Evolutionary conservation across 495 filamentous ascomycete species (phyloP).

Genomic region (Penicillium ucsense): DNA sequence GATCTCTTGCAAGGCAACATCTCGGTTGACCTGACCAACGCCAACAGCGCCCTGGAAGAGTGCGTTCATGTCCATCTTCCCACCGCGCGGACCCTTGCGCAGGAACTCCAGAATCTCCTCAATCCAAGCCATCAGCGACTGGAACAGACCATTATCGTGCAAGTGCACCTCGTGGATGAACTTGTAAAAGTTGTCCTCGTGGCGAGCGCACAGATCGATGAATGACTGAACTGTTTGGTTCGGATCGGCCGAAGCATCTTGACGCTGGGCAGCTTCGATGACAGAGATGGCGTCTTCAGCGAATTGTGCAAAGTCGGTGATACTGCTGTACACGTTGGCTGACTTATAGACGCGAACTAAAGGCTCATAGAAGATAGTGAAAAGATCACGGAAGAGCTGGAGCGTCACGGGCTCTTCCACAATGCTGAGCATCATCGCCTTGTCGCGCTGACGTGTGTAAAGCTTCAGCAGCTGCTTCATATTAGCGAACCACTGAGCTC

Average conservation of each 20-base stretch:
- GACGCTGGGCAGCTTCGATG: conserved; percentile 78
- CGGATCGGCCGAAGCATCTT: conserved; percentile 87
- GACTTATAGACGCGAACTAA: conserved; percentile 96
- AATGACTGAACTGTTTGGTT: conserved; percentile 99
- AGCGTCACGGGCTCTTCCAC: conserved; percentile 93
- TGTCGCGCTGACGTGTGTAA: conserved; percentile 84
- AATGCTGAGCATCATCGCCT: conserved; percentile 91
- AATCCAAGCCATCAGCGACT: conserved; percentile 91
- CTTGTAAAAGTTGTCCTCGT: conserved; percentile 96
- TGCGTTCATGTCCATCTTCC: conserved; percentile 86
- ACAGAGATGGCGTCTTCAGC: conserved; percentile 85
- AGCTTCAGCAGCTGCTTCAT: conserved; percentile 93
- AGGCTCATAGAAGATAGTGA: conserved; percentile 98
- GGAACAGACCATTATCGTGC: conserved; percentile 96
- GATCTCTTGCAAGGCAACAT: conserved; percentile 69
- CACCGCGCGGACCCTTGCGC: conserved; percentile 67
- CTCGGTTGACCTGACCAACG: conserved; percentile 54
- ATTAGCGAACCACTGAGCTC: conserved; percentile 83
- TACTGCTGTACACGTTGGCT: conserved; percentile 92
- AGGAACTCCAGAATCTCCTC: conserved; percentile 95
- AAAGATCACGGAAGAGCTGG: conserved; percentile 88
- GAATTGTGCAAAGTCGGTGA: conserved; percentile 91
- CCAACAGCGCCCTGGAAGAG: conserved; percentile 71
- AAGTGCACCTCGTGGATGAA: conserved; percentile 96
- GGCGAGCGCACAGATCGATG: conserved; percentile 91